Evolutionary conservation across 441 rosid genomes (phyloP).

Genomic region (Croton setiger): DNA sequence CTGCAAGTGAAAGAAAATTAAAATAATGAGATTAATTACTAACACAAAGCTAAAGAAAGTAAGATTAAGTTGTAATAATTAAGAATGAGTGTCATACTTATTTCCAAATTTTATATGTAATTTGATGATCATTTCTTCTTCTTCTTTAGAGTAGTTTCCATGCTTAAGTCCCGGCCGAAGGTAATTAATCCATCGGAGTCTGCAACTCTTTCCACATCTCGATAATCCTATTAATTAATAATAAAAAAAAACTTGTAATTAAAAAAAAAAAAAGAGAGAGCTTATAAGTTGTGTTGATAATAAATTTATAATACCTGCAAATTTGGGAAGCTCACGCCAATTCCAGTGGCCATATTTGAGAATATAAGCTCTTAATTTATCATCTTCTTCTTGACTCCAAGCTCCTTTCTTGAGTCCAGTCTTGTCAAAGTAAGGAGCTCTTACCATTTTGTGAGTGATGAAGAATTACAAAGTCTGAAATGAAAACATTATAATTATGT

Average conservation of each 20-base stretch:
- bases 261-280: too few species aligned
- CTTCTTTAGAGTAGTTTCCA: constrained; percentile 46
- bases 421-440: constrained; percentile 33
- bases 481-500: background rate
- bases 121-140: constrained; percentile 42
- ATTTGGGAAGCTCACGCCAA: constrained; percentile 43
- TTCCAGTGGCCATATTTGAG: constrained; percentile 34
- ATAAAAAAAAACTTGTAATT: too few species aligned
- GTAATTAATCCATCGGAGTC: constrained; percentile 62
- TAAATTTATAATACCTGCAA: constrained; percentile 30
- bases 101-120: constrained; percentile 44
- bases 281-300: too few species aligned
- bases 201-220: constrained; percentile 69
- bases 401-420: constrained; percentile 44
- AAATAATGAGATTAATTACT: background rate
- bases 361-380: constrained; percentile 29
- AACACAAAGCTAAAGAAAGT: background rate
- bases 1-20: constrained; percentile 13
- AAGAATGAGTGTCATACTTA: constrained; percentile 28
- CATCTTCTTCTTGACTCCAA: constrained; percentile 48
- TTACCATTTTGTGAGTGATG: constrained; percentile 28
- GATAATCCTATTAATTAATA: constrained; percentile 36
- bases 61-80: background rate
- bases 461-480: background rate
- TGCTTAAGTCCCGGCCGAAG: constrained; percentile 50